Conservation (phyloP, 2,329 filamentous ascomycete species). For the Mycosphaerella arachidis region DNA sequence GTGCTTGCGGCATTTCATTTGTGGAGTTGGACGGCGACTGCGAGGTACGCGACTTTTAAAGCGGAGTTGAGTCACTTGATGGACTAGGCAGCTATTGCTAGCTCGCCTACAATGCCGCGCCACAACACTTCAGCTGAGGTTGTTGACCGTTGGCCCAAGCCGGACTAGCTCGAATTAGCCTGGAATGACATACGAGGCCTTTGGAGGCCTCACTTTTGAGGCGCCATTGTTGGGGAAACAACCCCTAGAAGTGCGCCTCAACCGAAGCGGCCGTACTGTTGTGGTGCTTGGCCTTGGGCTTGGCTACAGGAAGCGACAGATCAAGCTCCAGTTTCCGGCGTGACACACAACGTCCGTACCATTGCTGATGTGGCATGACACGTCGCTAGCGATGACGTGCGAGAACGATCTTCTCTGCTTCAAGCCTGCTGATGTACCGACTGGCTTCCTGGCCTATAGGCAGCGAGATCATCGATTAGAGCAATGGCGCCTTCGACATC, state of each 20-base stretch:
- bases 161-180: conserved; percentile 1
- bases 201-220: background rate
- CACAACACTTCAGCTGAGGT: background rate
- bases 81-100: background rate
- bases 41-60: background rate
- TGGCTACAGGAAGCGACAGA: background rate
- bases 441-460: background rate
- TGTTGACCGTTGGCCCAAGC: background rate
- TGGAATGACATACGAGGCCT: background rate
- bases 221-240: background rate
- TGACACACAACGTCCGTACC: background rate
- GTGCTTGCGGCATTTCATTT: background rate
- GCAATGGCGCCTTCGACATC: conserved; percentile 78
- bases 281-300: background rate
- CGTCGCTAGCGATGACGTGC: background rate
- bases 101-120: background rate
- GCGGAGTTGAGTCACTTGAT: background rate
- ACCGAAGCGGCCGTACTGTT: background rate
- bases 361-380: background rate
- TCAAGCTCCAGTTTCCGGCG: background rate
- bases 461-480: conserved; percentile 31
- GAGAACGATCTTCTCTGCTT: background rate
- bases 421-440: background rate
- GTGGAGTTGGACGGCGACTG: background rate
- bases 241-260: background rate